These are phyloP conservation scores for Lentinula guzmanii DNA, from an alignment of 768 basidiomycete genomes.

Conservation along the genomic window DNA sequence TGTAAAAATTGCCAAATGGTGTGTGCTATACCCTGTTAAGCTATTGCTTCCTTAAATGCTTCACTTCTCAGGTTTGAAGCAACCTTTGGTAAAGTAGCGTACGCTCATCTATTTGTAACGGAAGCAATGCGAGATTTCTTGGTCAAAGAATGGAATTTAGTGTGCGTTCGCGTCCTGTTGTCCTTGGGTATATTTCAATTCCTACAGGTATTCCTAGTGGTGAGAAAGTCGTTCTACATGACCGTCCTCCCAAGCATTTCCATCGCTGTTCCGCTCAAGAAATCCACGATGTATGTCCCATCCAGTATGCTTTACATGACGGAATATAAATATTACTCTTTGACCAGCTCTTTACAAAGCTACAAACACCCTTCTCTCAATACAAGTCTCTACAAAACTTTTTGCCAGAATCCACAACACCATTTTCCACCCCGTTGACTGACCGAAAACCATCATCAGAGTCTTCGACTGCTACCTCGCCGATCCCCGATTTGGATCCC, in stretches of 20 bases:
- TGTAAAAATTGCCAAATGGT: slow-evolving; percentile 76
- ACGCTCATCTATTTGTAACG: slow-evolving; percentile 93
- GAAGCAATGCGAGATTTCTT: slow-evolving; percentile 75
- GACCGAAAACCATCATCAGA: slow-evolving; percentile 24
- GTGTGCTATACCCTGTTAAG: slow-evolving; percentile 6
- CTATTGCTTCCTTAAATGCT: background rate
- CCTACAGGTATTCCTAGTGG: slow-evolving; percentile 45
- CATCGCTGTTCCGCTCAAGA: slow-evolving; percentile 63
- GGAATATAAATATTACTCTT: background rate
- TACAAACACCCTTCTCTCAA: slow-evolving; percentile 28
- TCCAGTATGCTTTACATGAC: background rate
- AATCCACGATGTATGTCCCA: slow-evolving; percentile 62
- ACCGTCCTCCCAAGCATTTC: slow-evolving; percentile 87
- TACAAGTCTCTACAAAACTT: slow-evolving; percentile 26
- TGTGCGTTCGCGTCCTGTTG: slow-evolving; percentile 41
- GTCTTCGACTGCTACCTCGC: slow-evolving; percentile 6
- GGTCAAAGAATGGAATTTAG: slow-evolving; percentile 64
- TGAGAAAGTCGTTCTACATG: slow-evolving; percentile 72
- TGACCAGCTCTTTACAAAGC: slow-evolving; percentile 38
- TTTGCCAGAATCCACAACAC: slow-evolving; percentile 43
- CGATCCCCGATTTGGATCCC: slow-evolving; percentile 14
- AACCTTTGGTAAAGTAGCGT: slow-evolving; percentile 73
- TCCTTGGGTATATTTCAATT: background rate
- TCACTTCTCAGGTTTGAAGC: slow-evolving; percentile 64
- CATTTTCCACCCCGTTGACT: slow-evolving; percentile 64